Evolutionary conservation across 2,329 filamentous ascomycete genomes (phyloP).

Genomic region (Phialemonium atrogriseum): DNA sequence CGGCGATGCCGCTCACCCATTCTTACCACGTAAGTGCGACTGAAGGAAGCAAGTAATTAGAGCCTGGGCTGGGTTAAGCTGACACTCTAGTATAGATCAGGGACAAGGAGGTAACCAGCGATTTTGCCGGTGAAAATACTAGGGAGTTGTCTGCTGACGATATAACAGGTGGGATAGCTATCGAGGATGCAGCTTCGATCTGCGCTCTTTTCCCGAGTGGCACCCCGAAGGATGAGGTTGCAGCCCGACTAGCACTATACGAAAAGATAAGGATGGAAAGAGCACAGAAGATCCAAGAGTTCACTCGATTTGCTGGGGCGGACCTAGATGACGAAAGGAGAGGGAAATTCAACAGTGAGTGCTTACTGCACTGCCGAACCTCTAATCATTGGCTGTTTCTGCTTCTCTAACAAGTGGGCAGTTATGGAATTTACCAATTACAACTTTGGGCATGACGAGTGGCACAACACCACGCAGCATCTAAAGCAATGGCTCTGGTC

Average conservation of each 20-base stretch:
- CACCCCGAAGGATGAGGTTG: slow-evolving; percentile 3
- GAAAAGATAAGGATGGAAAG: slow-evolving; percentile 6
- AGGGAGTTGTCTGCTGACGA: not conserved
- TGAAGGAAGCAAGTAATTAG: not conserved
- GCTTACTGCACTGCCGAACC: no score
- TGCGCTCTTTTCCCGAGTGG: slow-evolving; percentile 2
- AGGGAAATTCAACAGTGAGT: slow-evolving; percentile 6
- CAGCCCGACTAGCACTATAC: slow-evolving; percentile 7
- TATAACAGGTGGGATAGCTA: slow-evolving; percentile 1
- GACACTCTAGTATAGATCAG: no score
- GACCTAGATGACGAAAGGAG: no score
- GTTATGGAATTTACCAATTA: slow-evolving; percentile 34
- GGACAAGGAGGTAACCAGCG: slow-evolving; percentile 5
- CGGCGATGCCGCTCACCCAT: no score
- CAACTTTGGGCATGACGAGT: slow-evolving; percentile 52
- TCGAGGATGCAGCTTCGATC: slow-evolving; percentile 7
- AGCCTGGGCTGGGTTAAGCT: no score
- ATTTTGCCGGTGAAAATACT: no score
- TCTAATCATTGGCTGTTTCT: no score
- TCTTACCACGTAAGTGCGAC: no score
- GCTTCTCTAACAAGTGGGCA: no score
- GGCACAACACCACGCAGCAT: slow-evolving; percentile 39
- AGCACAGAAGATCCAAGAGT: slow-evolving; percentile 14
- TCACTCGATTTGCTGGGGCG: no score
- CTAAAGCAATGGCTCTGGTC: slow-evolving; percentile 41